Percentiles rank a stretch among this genome's conserved stretches.
Evolutionary conservation across 495 filamentous ascomycete genomes (phyloP).

Genomic region (Pyrenula aspistea): DNA sequence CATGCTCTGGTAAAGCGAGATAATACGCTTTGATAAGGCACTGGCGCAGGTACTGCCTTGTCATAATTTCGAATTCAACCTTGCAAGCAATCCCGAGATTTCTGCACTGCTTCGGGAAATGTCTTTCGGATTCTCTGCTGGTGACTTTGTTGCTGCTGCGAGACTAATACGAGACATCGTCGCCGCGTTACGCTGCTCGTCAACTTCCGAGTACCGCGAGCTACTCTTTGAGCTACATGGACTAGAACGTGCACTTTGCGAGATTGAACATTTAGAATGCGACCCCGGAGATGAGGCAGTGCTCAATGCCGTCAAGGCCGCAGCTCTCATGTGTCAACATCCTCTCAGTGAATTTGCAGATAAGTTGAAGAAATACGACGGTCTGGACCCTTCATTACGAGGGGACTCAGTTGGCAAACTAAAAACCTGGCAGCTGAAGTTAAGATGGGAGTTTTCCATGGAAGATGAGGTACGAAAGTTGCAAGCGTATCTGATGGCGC

Average conservation of each 20-base stretch:
- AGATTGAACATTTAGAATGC: slow-evolving; percentile 3
- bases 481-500: neutral
- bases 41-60: no score
- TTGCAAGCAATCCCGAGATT: no score
- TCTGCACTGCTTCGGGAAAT: neutral
- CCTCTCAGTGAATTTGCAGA: slow-evolving; percentile 2
- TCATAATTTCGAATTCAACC: no score
- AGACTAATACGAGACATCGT: neutral
- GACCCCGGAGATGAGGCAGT: neutral
- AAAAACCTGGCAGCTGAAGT: neutral
- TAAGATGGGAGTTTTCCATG: neutral
- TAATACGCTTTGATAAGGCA: no score
- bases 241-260: slow-evolving; percentile 1
- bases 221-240: slow-evolving; percentile 2
- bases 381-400: neutral
- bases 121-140: neutral
- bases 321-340: slow-evolving; percentile 4
- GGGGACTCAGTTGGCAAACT: neutral
- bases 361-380: neutral
- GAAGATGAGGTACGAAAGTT: neutral
- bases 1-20: no score
- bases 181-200: neutral
- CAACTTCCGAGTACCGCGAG: slow-evolving; percentile 4
- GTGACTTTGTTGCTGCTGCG: neutral
- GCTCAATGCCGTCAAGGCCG: slow-evolving; percentile 1